phyloP scores from a whole-genome alignment of 2,329 filamentous ascomycete species.

The Leptographium radiaticola region DNA sequence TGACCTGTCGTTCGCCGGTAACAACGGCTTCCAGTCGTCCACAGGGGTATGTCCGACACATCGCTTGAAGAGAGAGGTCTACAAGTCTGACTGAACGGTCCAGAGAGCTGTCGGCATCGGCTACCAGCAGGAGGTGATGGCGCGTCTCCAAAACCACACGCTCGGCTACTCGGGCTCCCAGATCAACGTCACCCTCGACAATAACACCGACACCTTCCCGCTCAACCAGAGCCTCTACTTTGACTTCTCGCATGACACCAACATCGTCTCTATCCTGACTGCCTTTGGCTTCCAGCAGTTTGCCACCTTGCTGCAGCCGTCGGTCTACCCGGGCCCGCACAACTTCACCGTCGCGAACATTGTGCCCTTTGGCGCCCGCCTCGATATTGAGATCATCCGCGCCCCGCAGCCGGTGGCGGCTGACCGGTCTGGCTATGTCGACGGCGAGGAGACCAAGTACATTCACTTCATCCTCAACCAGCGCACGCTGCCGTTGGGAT shows the following conservation, averaged over 20 bases:
- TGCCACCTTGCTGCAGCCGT: conserved; percentile 40
- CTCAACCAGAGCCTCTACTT: conserved; percentile 62
- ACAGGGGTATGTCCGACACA: conserved; percentile 32
- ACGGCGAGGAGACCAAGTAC: conserved; percentile 43
- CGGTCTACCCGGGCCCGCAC: conserved; percentile 40
- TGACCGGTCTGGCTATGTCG: conserved; percentile 38
- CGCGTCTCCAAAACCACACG: conserved; percentile 55
- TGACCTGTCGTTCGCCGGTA: conserved; percentile 52
- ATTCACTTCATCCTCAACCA: conserved; percentile 66
- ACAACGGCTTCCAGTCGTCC: conserved; percentile 49
- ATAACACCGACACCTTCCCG: conserved; percentile 55
- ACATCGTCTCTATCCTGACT: conserved; percentile 55
- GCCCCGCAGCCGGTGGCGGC: conserved; percentile 49
- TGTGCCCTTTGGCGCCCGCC: conserved; percentile 57
- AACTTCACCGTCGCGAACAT: conserved; percentile 54
- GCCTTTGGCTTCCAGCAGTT: conserved; percentile 65
- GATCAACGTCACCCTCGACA: conserved; percentile 59
- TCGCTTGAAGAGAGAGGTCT: neutral
- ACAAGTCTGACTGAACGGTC: neutral
- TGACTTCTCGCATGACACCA: conserved; percentile 69
- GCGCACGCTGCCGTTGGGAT: conserved; percentile 55
- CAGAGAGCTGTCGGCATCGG: conserved; percentile 59
- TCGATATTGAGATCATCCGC: conserved; percentile 63
- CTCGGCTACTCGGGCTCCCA: conserved; percentile 44
- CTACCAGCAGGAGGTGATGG: conserved; percentile 60